Base-by-base conservation (phyloP, 352 stramenopile genomes). In the Pythium brachiatum region DNA sequence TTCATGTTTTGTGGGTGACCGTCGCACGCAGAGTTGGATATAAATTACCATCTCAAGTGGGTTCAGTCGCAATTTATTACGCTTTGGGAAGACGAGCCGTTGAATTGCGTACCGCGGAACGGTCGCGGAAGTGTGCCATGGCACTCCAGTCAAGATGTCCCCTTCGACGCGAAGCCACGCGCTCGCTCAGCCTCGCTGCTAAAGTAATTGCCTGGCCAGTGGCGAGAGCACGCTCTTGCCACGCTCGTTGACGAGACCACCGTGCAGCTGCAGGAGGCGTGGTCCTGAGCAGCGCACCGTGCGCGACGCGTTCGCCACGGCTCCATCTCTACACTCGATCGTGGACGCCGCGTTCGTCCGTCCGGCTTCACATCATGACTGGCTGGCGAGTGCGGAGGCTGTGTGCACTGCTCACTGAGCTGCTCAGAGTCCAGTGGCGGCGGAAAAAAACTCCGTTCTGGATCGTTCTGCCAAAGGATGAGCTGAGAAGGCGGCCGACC, bases 141-240 rank as follows among this genome's bases (percentile, higher is more conserved):
- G 57, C 4, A 57, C 59, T 27, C 6, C n/a, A 54, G 59, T 65
- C 59, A 65, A 65, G 59, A 54, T 38, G 38, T 52, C 38, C 57
- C 48, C 50, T 54, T 50, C 41, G 7, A 34, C 23, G 1, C 11
- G 23, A 32, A 52, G 44, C 21, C 21, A 52, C 44, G 44, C 44
- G 44, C 44, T n/a, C n/a, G n/a, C 23, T 34, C 12, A 34, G 23
- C 15, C 25, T 34, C 15, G 36, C 5, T 4, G 18, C 18, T 20
- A 44, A 44, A 44, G 36, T 34, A 5, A 34, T 34, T 34, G 29
- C 29, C 29, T 34, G 29, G 5, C 29, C 5, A 34, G 29, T 9
- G 7, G 32, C 32, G 32, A 34, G 29, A 11, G 29, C 44, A 52
- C 44, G 44, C 44, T 52, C 11, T 52, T 25, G 44, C 44, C 44